Conservation (phyloP, 2,329 filamentous ascomycete species). For the Sporothrix protearum region DNA sequence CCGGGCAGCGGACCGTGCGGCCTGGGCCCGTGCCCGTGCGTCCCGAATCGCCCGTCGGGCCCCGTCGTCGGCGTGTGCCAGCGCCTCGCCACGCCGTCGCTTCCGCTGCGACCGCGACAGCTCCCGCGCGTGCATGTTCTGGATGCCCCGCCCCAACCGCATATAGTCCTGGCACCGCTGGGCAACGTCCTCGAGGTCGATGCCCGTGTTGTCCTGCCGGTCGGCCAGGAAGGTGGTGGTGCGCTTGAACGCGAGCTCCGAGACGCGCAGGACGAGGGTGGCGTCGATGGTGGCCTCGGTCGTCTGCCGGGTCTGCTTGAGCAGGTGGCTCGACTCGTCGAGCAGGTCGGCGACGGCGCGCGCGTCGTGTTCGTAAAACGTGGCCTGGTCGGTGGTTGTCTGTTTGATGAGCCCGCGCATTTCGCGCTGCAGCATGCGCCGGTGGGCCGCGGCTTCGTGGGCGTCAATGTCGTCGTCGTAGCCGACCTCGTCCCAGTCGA, state of each 20-base stretch:
- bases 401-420: conserved; percentile 53
- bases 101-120: conserved; percentile 50
- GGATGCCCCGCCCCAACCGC: conserved; percentile 60
- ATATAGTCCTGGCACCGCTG: conserved; percentile 88
- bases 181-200: conserved; percentile 89
- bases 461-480: conserved; percentile 66
- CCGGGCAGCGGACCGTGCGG: neutral
- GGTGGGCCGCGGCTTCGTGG: conserved; percentile 71
- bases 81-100: conserved; percentile 44
- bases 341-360: conserved; percentile 64
- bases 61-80: conserved; percentile 35
- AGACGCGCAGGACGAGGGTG: conserved; percentile 74
- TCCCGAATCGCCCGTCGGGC: conserved; percentile 39
- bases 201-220: conserved; percentile 61
- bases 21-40: conserved; percentile 35
- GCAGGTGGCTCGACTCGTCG: conserved; percentile 60
- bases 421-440: conserved; percentile 53
- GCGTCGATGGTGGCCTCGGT: conserved; percentile 88
- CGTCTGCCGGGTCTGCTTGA: conserved; percentile 74
- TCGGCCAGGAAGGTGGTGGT: conserved; percentile 71
- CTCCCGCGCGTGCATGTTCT: conserved; percentile 49
- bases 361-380: conserved; percentile 65
- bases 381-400: conserved; percentile 61
- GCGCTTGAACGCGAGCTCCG: conserved; percentile 76
- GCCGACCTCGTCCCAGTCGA: conserved; percentile 32